Conservation (phyloP, 345 rosid genomes). For the Chamaenerion angustifolium region DNA sequence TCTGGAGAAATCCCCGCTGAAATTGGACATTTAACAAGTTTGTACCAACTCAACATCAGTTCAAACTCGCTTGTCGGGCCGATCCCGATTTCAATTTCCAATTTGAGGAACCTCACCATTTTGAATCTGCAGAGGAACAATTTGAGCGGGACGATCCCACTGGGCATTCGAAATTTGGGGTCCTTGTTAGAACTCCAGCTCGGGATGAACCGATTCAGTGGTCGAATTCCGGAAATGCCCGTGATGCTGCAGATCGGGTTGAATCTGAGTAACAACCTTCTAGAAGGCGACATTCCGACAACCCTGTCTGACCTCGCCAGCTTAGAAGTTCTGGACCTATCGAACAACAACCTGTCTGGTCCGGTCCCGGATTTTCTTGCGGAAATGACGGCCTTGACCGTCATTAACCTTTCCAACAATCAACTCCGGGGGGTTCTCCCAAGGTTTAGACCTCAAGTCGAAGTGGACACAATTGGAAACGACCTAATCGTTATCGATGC, state of each 20-base stretch:
- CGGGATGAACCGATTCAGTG: conserved; percentile 42
- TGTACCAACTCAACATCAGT: conserved; percentile 37
- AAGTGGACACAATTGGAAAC: conserved; percentile 26
- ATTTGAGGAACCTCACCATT: conserved; percentile 18
- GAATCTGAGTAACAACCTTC: conserved; percentile 58
- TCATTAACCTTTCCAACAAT: conserved; percentile 48
- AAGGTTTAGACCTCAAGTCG: conserved; percentile 12
- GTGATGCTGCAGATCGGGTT: conserved; percentile 40
- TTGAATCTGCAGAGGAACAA: conserved; percentile 45
- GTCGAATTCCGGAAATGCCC: conserved; percentile 51
- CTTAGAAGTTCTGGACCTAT: conserved; percentile 69
- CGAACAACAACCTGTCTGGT: conserved; percentile 44
- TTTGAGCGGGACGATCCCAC: conserved; percentile 48
- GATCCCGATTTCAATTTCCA: conserved; percentile 43
- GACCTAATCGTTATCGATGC: conserved; percentile 6
- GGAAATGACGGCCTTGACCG: conserved; percentile 20
- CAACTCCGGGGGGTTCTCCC: conserved; percentile 38
- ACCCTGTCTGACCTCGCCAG: conserved; percentile 16
- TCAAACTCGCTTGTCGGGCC: conserved; percentile 42
- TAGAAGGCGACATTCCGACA: conserved; percentile 34
- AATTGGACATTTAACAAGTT: conserved; percentile 12
- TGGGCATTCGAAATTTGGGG: conserved; percentile 12
- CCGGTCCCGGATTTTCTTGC: conserved; percentile 24
- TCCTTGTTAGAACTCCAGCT: conserved; percentile 59
- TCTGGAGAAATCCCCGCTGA: conserved; percentile 36